Conservation (phyloP, 202 grass and related monocot species). For the Digitaria exilis region DNA sequence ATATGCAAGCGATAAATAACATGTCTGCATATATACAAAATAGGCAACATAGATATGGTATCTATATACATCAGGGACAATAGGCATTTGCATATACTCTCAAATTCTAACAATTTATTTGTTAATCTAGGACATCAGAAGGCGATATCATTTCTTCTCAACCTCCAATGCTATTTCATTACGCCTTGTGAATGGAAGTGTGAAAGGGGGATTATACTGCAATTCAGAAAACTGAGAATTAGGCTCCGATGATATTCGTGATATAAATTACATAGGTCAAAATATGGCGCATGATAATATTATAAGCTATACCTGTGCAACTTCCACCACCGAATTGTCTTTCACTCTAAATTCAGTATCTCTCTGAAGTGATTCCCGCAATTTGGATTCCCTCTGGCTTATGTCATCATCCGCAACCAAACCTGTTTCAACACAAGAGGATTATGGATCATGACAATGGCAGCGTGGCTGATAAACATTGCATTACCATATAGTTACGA, state of each 20-base stretch:
- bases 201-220: slow-evolving; percentile 96
- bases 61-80: neutral
- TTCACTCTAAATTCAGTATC: slow-evolving; percentile 70
- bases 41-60: neutral
- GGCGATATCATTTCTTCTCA: slow-evolving; percentile 53
- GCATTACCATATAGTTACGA: neutral
- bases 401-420: slow-evolving; percentile 89
- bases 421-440: slow-evolving; percentile 52
- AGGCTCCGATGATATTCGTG: slow-evolving; percentile 23
- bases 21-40: slow-evolving; percentile 39
- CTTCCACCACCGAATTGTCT: slow-evolving; percentile 62
- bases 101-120: slow-evolving; percentile 31
- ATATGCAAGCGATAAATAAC: slow-evolving; percentile 3
- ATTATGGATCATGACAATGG: neutral
- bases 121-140: slow-evolving; percentile 32
- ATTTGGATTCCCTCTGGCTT: slow-evolving; percentile 54
- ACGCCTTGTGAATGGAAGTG: slow-evolving; percentile 80
- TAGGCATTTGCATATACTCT: slow-evolving; percentile 25
- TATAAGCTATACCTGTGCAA: slow-evolving; percentile 73
- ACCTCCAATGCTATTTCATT: slow-evolving; percentile 95
- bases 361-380: slow-evolving; percentile 61
- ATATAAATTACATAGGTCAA: slow-evolving; percentile 11
- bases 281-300: neutral
- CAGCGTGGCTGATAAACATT: neutral
- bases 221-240: slow-evolving; percentile 42